Evolutionary conservation across 108 stramenopile genomes (phyloP).

Genomic region (Fragilaria crotonensis): DNA sequence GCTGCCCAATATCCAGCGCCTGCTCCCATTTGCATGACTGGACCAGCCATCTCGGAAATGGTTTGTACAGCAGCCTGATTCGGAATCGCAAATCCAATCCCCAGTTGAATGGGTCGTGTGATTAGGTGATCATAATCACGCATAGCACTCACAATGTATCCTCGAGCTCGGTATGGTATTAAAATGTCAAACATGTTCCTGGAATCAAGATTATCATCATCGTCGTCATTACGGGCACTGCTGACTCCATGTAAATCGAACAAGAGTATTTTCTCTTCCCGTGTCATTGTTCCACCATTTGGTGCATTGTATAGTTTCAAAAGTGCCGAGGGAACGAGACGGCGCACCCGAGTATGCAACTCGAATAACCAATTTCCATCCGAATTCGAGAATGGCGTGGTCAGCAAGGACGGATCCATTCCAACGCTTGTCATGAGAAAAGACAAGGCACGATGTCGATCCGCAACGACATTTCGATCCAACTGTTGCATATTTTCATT

Average conservation of each 20-base stretch:
- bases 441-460: background rate
- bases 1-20: conserved; percentile 51
- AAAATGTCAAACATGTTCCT: no score
- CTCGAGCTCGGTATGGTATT: conserved; percentile 4
- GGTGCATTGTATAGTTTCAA: background rate
- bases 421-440: background rate
- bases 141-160: background rate
- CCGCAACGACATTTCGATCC: no score
- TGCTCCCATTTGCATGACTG: conserved; percentile 47
- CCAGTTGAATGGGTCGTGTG: conserved; percentile 7
- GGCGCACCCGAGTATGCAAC: background rate
- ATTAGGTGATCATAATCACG: background rate
- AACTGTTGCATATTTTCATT: background rate
- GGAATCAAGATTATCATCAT: background rate
- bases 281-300: background rate
- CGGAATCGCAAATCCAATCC: conserved; percentile 34
- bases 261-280: background rate
- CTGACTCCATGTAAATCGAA: background rate
- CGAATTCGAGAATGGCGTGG: background rate
- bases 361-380: conserved; percentile 6
- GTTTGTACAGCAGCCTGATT: conserved; percentile 19
- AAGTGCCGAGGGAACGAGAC: background rate
- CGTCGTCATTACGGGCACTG: background rate
- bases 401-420: conserved; percentile 4
- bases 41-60: conserved; percentile 14